Evolutionary conservation across 1,139 yeast species (phyloP), one percentile per base, ranked within the genome.

Genomic region (Yarrowia galli): DNA sequence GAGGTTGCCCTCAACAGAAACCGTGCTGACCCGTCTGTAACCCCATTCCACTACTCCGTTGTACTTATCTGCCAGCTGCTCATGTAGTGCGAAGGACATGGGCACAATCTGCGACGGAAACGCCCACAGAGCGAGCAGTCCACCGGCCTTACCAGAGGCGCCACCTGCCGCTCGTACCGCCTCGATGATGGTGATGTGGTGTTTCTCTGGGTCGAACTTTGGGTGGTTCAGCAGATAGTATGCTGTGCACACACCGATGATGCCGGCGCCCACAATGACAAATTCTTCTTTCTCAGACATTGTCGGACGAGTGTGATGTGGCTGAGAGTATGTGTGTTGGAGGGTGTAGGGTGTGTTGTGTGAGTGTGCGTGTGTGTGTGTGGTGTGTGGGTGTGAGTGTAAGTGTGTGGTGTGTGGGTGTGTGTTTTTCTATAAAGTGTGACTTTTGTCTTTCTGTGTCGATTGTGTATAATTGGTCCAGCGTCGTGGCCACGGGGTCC

Each of bases 61-160:
- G 77, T 87, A 91, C 77, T 87, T 83, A 71, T 89, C 87, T 9
- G 97, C 86, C 67, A 95, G 82, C 70, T 92, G 89, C 74, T 90
- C 92, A 79, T 95, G 99, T 71, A 95, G 83, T 71, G 86, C 85
- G 79, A 92, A 95, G 60, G 97, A 89, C 68, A 95, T 82, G 0
- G 97, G 96, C 6, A 93, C 98, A 67, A 95, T 87, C 77, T 92
- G 97, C 74, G 90, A 93, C 0, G 99, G 99, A 77, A 95, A 95
- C 0, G 98, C 98, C 97, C 98, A 92, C 53, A 91, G 83, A 0
- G 98, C 98, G 68, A 95, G 79, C 65, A 95, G 81, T 0, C 99
- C 99, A 49, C 99, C 99, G 3, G 99, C 99, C 74, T 95, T 95
- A 68, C 99, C 99, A 49, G 93, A 87, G 20, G 99, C 99, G 49